These are phyloP conservation scores for Ciborinia camelliae DNA, from an alignment of 2,329 filamentous ascomycete genomes.

Conservation along the genomic window DNA sequence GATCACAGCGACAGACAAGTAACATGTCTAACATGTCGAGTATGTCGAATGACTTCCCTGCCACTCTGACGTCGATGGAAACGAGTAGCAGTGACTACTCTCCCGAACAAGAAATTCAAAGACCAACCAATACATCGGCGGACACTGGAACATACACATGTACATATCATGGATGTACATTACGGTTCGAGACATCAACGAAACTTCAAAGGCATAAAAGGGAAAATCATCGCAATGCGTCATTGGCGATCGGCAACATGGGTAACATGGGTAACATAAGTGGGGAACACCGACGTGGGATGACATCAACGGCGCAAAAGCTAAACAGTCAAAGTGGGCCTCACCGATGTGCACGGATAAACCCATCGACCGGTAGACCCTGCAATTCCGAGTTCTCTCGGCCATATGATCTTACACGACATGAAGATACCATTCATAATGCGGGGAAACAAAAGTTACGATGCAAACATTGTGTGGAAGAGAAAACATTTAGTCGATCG, in stretches of 20 bases:
- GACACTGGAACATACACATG: slow-evolving; percentile 92
- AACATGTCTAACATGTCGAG: slow-evolving; percentile 27
- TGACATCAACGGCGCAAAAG: slow-evolving; percentile 50
- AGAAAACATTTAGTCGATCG: slow-evolving; percentile 94
- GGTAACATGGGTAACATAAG: slow-evolving; percentile 40
- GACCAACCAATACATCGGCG: slow-evolving; percentile 62
- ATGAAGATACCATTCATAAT: slow-evolving; percentile 98
- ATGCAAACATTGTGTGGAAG: slow-evolving; percentile 88
- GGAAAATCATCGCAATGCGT: slow-evolving; percentile 75
- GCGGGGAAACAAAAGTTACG: slow-evolving; percentile 90
- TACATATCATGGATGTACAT: slow-evolving; percentile 86
- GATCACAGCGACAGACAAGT: slow-evolving; percentile 30
- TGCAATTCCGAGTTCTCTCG: slow-evolving; percentile 93
- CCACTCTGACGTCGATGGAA: slow-evolving; percentile 42
- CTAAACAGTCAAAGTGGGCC: slow-evolving; percentile 89
- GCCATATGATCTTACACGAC: slow-evolving; percentile 92
- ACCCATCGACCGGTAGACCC: slow-evolving; percentile 90
- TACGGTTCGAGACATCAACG: slow-evolving; percentile 82
- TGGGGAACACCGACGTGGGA: slow-evolving; percentile 31
- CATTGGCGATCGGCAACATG: slow-evolving; percentile 44
- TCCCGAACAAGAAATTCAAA: slow-evolving; percentile 33
- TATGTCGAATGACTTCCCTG: slow-evolving; percentile 34
- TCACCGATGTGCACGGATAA: slow-evolving; percentile 88
- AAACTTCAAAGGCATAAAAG: slow-evolving; percentile 94
- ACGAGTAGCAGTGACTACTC: slow-evolving; percentile 41